A percentile compares a stretch with the other conserved stretches of the same genome.
These are phyloP conservation scores for Phyllosticta capitalensis DNA, from an alignment of 2,329 filamentous ascomycete genomes.

Conservation along the genomic window DNA sequence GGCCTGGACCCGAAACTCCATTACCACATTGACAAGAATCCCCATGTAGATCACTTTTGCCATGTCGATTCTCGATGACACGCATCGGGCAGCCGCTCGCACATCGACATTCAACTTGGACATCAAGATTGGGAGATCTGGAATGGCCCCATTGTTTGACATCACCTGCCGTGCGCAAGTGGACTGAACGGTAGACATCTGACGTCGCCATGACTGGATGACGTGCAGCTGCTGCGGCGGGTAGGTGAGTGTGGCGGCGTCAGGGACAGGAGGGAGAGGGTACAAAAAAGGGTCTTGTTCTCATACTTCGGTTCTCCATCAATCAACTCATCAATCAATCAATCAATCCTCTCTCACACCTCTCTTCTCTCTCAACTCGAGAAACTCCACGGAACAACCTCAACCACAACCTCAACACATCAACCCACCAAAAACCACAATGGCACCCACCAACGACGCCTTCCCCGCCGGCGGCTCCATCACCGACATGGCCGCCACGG, in stretches of 20 bases:
- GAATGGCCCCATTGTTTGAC: background rate
- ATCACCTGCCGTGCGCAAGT: background rate
- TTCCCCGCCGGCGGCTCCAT: conserved; percentile 23
- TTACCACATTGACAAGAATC: too few relatives aligned
- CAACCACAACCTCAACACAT: conserved; percentile 14
- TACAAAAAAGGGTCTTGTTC: background rate
- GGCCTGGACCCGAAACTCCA: too few relatives aligned
- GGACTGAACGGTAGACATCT: background rate
- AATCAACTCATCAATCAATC: background rate
- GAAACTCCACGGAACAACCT: background rate
- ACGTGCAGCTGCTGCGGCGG: background rate
- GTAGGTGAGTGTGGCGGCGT: background rate
- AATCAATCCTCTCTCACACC: background rate
- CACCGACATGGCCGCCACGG: conserved; percentile 26
- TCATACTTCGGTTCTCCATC: background rate
- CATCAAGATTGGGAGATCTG: too few relatives aligned
- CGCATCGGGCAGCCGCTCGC: too few relatives aligned
- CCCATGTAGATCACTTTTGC: too few relatives aligned
- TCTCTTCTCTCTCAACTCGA: background rate
- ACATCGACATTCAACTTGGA: too few relatives aligned
- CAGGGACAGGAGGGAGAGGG: background rate
- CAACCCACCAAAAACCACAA: background rate
- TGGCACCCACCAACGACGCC: conserved; percentile 14
- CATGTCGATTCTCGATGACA: too few relatives aligned
- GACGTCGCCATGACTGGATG: background rate